Evolutionary conservation across 169 alveolate genomes (phyloP).

Genomic region (Cyclospora cayetanensis): DNA sequence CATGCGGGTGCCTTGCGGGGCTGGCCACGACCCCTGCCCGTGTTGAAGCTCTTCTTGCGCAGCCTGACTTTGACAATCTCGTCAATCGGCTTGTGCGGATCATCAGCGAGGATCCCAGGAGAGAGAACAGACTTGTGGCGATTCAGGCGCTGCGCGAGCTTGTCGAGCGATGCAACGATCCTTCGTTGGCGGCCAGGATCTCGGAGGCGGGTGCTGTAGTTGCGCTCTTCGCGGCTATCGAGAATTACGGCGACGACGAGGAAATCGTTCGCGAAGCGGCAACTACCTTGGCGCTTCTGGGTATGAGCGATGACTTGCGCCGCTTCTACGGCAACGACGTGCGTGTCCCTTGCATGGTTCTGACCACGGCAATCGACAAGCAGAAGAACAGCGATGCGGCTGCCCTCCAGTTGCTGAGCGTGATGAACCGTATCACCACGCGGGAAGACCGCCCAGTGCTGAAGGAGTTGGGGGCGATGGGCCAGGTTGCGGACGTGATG

Average conservation of each 20-base stretch:
- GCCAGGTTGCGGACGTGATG: slow-evolving; percentile 87
- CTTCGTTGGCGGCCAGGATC: slow-evolving; percentile 64
- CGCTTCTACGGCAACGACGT: slow-evolving; percentile 71
- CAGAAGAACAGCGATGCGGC: slow-evolving; percentile 69
- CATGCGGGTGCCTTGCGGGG: slow-evolving; percentile 90
- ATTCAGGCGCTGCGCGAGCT: slow-evolving; percentile 80
- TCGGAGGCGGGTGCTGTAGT: slow-evolving; percentile 71
- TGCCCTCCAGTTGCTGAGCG: slow-evolving; percentile 45
- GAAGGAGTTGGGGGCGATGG: slow-evolving; percentile 83
- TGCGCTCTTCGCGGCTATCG: slow-evolving; percentile 64
- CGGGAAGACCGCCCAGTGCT: slow-evolving; percentile 69
- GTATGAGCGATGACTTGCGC: slow-evolving; percentile 67
- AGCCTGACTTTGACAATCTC: slow-evolving; percentile 83
- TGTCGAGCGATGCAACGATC: slow-evolving; percentile 73
- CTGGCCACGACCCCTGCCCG: slow-evolving; percentile 89
- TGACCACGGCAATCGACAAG: slow-evolving; percentile 67
- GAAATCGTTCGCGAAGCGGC: slow-evolving; percentile 67
- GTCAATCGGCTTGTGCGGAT: slow-evolving; percentile 80
- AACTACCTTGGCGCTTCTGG: slow-evolving; percentile 63
- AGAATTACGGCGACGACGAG: slow-evolving; percentile 70
- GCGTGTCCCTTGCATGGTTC: slow-evolving; percentile 64
- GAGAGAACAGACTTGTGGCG: slow-evolving; percentile 76
- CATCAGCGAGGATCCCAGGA: slow-evolving; percentile 79
- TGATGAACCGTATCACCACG: slow-evolving; percentile 54
- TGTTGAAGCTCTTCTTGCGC: slow-evolving; percentile 82